Evolutionary conservation across 2,329 filamentous ascomycete species (phyloP).

Genomic region (Paradendryphiella salina): DNA sequence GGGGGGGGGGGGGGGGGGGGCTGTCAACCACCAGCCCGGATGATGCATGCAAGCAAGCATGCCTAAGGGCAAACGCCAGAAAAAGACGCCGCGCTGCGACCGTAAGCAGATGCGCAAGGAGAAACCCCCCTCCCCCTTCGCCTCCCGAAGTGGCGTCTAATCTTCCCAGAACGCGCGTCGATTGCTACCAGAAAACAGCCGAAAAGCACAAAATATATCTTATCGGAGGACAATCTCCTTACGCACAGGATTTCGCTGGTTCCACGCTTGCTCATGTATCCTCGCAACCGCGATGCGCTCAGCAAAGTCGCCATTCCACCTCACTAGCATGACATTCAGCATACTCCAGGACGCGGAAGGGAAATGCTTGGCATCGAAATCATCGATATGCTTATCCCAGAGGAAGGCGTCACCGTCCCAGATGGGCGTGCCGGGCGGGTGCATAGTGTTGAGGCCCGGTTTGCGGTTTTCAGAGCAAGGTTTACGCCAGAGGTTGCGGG

Average conservation of each 20-base stretch:
- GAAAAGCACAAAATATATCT: not conserved
- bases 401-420: slow-evolving; percentile 36
- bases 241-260: slow-evolving; percentile 18
- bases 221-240: slow-evolving; percentile 35
- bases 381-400: slow-evolving; percentile 34
- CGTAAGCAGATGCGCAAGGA: too few species aligned
- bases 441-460: slow-evolving; percentile 24
- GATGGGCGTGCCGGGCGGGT: slow-evolving; percentile 41
- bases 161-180: not conserved
- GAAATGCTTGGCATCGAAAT: slow-evolving; percentile 32
- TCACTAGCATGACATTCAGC: slow-evolving; percentile 42
- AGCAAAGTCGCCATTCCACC: slow-evolving; percentile 32
- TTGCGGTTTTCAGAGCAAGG: slow-evolving; percentile 16
- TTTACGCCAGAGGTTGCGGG: slow-evolving; percentile 31
- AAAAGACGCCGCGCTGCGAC: too few species aligned
- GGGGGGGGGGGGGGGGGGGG: too few species aligned
- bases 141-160: too few species aligned
- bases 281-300: slow-evolving; percentile 38
- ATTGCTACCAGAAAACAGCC: not conserved
- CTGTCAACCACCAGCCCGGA: too few species aligned
- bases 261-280: slow-evolving; percentile 42
- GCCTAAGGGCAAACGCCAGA: too few species aligned
- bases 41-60: too few species aligned
- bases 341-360: slow-evolving; percentile 36
- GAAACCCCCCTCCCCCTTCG: too few species aligned